These are phyloP conservation scores for Danielozyma ontarioensis DNA, from an alignment of 805 yeast species.

Conservation along the genomic window DNA sequence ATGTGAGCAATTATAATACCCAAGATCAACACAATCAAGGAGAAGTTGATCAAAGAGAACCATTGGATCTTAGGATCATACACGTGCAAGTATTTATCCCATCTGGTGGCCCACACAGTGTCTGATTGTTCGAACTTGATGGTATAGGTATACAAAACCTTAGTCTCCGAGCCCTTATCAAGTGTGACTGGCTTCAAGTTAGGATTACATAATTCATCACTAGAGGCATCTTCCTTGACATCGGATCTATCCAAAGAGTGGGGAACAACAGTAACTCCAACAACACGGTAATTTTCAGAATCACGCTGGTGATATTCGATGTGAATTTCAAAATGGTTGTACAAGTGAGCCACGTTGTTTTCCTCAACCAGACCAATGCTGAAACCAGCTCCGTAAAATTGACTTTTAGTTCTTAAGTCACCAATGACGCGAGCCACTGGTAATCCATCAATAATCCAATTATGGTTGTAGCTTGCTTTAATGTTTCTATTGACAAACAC, in stretches of 20 bases:
- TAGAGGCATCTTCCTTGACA: constrained; percentile 14
- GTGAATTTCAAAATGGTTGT: constrained; percentile 74
- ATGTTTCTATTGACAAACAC: constrained; percentile 74
- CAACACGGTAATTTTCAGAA: constrained; percentile 71
- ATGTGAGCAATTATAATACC: constrained; percentile 76
- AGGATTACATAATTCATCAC: constrained; percentile 24
- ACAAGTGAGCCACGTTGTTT: constrained; percentile 51
- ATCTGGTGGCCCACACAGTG: constrained; percentile 95
- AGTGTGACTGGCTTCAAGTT: constrained; percentile 42
- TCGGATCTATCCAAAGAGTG: constrained; percentile 42
- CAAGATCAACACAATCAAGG: constrained; percentile 71
- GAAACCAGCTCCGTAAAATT: constrained; percentile 77
- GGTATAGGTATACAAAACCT: constrained; percentile 79
- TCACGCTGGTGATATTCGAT: constrained; percentile 80
- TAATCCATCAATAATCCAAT: constrained; percentile 92
- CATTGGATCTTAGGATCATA: constrained; percentile 93
- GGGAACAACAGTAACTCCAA: constrained; percentile 81
- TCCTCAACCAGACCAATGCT: constrained; percentile 68
- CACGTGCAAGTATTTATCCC: constrained; percentile 94
- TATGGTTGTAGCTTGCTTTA: constrained; percentile 76
- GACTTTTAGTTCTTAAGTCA: constrained; percentile 54
- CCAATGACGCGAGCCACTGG: constrained; percentile 73
- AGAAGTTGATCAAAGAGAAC: constrained; percentile 87
- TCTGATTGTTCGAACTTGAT: constrained; percentile 65
- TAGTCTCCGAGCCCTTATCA: constrained; percentile 44